Conservation (phyloP, 768 basidiomycete genomes). For the Mycena vitilis region DNA sequence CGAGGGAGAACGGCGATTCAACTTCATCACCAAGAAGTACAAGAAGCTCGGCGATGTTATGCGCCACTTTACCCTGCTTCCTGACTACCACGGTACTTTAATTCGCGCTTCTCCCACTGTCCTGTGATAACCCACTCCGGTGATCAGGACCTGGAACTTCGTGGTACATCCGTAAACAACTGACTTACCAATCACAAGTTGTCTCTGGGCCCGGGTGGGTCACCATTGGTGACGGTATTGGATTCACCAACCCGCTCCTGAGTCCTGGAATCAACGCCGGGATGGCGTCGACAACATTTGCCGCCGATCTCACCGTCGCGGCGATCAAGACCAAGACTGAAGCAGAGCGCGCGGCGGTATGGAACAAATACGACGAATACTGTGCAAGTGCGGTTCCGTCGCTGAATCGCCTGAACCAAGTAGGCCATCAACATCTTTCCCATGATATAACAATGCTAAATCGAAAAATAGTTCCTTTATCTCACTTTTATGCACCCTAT, state of each 20-base stretch:
- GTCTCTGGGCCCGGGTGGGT: slow-evolving; percentile 33
- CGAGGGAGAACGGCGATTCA: slow-evolving; percentile 32
- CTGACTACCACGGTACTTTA: slow-evolving; percentile 12
- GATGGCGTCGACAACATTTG: slow-evolving; percentile 25
- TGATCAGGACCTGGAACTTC: slow-evolving; percentile 28
- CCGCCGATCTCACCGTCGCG: slow-evolving; percentile 24
- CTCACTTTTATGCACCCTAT: slow-evolving; percentile 34
- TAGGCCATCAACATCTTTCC: neutral
- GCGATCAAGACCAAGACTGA: slow-evolving; percentile 16
- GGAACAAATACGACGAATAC: slow-evolving; percentile 21
- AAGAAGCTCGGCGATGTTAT: slow-evolving; percentile 31
- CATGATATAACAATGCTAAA: neutral
- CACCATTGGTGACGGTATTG: slow-evolving; percentile 25
- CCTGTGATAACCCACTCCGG: neutral
- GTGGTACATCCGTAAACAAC: slow-evolving; percentile 32
- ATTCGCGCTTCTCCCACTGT: neutral
- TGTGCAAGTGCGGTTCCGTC: slow-evolving; percentile 15
- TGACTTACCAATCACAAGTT: slow-evolving; percentile 27
- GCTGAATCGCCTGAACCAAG: slow-evolving; percentile 10
- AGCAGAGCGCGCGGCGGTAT: slow-evolving; percentile 13
- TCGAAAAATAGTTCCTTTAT: slow-evolving; percentile 30
- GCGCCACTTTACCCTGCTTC: slow-evolving; percentile 28
- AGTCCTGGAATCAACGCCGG: slow-evolving; percentile 34
- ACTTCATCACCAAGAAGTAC: slow-evolving; percentile 30
- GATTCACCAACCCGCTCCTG: slow-evolving; percentile 34